Evolutionary conservation across 805 yeast genomes (phyloP).

Genomic region (Phaffomyces opuntiae): DNA sequence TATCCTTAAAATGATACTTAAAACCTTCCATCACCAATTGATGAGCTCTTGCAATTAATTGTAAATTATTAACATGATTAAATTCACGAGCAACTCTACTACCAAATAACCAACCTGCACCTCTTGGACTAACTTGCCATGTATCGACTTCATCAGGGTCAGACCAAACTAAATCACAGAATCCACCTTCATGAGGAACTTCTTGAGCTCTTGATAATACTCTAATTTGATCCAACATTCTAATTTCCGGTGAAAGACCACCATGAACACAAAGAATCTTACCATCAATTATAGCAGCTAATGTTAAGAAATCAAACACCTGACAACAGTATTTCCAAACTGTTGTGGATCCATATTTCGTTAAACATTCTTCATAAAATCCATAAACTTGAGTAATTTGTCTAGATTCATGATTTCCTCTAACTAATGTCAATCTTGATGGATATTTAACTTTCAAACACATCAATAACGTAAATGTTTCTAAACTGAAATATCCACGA

Average conservation of each 20-base stretch:
- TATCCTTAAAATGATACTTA: slow-evolving; percentile 91
- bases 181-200: slow-evolving; percentile 98
- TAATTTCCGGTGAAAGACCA: slow-evolving; percentile 92
- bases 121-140: slow-evolving; percentile 97
- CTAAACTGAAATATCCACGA: slow-evolving; percentile 93
- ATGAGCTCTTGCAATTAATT: slow-evolving; percentile 91
- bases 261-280: slow-evolving; percentile 94
- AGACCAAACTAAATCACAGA: slow-evolving; percentile 95
- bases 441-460: slow-evolving; percentile 88
- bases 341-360: slow-evolving; percentile 88
- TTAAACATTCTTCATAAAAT: slow-evolving; percentile 90
- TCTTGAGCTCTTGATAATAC: slow-evolving; percentile 95
- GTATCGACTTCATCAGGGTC: slow-evolving; percentile 97
- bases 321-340: slow-evolving; percentile 97
- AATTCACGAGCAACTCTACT: slow-evolving; percentile 91
- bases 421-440: slow-evolving; percentile 74
- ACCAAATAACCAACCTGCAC: slow-evolving; percentile 98
- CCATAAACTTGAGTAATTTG: slow-evolving; percentile 99
- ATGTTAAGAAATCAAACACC: slow-evolving; percentile 86
- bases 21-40: slow-evolving; percentile 98
- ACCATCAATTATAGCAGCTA: slow-evolving; percentile 95
- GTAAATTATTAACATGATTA: slow-evolving; percentile 87
- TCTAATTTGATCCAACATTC: slow-evolving; percentile 95
- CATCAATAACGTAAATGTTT: slow-evolving; percentile 91
- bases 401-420: slow-evolving; percentile 97